Evolutionary conservation across 257 asterid species (phyloP).

Genomic region (Craterostigma plantagineum): DNA sequence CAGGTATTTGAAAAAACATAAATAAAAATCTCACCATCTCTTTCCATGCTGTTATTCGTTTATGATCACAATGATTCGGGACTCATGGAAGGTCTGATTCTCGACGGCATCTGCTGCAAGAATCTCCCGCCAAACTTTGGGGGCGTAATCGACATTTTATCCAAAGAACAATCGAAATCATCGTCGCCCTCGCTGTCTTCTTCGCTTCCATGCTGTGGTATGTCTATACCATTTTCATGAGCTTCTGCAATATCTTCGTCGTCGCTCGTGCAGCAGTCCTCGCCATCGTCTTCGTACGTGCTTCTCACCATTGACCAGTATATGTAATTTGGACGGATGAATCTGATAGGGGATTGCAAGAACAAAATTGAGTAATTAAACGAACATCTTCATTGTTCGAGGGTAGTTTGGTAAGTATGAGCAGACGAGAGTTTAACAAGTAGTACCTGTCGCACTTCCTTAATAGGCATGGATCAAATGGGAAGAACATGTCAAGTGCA

Average conservation of each 20-base stretch:
- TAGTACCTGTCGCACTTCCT: slow-evolving; percentile 76
- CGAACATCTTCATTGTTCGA: too few species aligned
- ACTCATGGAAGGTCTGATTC: too few species aligned
- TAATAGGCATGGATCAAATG: slow-evolving; percentile 80
- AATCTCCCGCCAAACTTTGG: background rate
- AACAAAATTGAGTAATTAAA: too few species aligned
- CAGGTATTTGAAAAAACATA: too few species aligned
- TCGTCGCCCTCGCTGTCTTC: too few species aligned
- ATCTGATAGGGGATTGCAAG: background rate
- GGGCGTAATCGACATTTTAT: background rate
- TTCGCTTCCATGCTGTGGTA: too few species aligned
- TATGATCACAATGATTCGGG: too few species aligned
- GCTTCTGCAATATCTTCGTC: too few species aligned
- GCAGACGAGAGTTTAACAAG: slow-evolving; percentile 2
- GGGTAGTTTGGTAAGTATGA: background rate
- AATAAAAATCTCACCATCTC: too few species aligned
- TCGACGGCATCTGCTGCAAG: too few species aligned
- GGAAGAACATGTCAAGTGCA: slow-evolving; percentile 82
- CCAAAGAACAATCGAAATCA: background rate
- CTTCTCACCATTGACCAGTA: slow-evolving; percentile 1
- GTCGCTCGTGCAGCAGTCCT: background rate
- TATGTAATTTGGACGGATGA: background rate
- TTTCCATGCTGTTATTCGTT: too few species aligned
- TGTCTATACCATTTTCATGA: too few species aligned
- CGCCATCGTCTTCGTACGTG: background rate